Base-by-base conservation (phyloP, 2,329 filamentous ascomycete species). In the Bertia moriformis region DNA sequence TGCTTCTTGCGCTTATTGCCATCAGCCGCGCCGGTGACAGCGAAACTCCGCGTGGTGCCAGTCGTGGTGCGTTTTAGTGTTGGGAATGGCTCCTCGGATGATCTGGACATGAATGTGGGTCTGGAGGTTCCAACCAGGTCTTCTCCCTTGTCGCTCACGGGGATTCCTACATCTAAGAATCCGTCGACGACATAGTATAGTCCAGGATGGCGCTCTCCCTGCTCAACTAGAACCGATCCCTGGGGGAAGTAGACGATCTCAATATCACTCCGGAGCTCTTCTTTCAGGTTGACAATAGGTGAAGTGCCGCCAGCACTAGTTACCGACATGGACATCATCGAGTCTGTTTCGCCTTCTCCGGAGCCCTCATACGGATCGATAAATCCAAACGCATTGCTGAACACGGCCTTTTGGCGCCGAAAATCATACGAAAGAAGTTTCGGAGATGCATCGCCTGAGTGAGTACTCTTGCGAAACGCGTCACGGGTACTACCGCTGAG, bases 161-260 rank as follows among this genome's bases (percentile, higher is more conserved):
- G 78, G n/a, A 93, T 80, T 44, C 86, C 87, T 33, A 96, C 88
- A 51, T 98, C 91, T 24, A 98, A 63, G 50, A 98, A 98, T 0
- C 91, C 91, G 55, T 98, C 91, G 38, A 98, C 83, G 3, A 98
- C 89, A 58, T 98, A 98, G 61, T 98, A 98, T 1, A 98, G 58
- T 0, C 91, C 91, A 0, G 91, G 91, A 48, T 93, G 94, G n/a
- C 91, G 74, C 56, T 98, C 91, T 7, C 91, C 89, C 60, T 96
- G 88, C 52, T 98, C 91, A 0, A 98, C 88, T 14, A 98, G 69
- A 1, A 98, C 83, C 2, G 91, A 89, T 2, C 84, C 88, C 55
- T 96, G 85, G 0, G 88, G 89, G 47, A 98, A 98, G 61, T 84
- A 96, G 4, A 98, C 91, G 46, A 98, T 95, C 53, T 98, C 91